A percentile compares a stretch with the other conserved stretches of the same genome.
Evolutionary conservation across 805 yeast species (phyloP).

Genomic region (Zygosaccharomyces lentus): DNA sequence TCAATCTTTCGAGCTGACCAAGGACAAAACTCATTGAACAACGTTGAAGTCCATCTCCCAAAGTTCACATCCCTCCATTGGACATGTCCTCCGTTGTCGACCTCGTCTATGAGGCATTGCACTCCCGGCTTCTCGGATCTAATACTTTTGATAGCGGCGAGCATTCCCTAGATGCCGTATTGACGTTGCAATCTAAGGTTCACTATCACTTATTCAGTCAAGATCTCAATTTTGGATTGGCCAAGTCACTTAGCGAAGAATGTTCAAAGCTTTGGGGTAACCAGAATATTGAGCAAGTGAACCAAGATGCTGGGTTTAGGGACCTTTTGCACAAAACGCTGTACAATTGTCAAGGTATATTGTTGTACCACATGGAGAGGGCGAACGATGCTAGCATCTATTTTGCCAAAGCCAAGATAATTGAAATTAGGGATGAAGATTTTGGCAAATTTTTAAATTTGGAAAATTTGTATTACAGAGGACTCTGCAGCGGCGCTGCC

Average conservation of each 20-base stretch:
- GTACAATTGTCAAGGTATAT: conserved; percentile 19
- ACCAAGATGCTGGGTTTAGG: neutral
- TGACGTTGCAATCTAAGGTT: conserved; percentile 29
- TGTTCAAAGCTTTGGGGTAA: conserved; percentile 15
- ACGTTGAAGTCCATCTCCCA: too few species aligned
- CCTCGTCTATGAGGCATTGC: conserved; percentile 19
- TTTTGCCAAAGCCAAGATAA: conserved; percentile 9
- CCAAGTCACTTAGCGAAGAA: conserved; percentile 20
- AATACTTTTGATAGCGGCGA: conserved; percentile 21
- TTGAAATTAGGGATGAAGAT: conserved; percentile 7
- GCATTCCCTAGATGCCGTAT: conserved; percentile 19
- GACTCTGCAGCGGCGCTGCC: conserved; percentile 5
- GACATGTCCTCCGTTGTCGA: conserved; percentile 4
- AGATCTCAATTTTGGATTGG: conserved; percentile 13
- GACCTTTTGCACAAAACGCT: conserved; percentile 19
- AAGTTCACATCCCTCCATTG: neutral
- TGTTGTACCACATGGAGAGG: conserved; percentile 14
- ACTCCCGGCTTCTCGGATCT: conserved; percentile 27
- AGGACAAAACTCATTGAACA: neutral
- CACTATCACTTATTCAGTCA: conserved; percentile 26
- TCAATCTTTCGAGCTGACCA: neutral
- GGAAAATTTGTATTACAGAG: conserved; percentile 25
- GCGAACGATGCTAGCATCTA: conserved; percentile 7
- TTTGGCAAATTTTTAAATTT: conserved; percentile 20
- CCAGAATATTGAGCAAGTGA: neutral